Percentiles rank a stretch among this genome's conserved stretches.
Conservation (phyloP, 192 early-diverging fungal genomes). For the Podila clonocystis region DNA sequence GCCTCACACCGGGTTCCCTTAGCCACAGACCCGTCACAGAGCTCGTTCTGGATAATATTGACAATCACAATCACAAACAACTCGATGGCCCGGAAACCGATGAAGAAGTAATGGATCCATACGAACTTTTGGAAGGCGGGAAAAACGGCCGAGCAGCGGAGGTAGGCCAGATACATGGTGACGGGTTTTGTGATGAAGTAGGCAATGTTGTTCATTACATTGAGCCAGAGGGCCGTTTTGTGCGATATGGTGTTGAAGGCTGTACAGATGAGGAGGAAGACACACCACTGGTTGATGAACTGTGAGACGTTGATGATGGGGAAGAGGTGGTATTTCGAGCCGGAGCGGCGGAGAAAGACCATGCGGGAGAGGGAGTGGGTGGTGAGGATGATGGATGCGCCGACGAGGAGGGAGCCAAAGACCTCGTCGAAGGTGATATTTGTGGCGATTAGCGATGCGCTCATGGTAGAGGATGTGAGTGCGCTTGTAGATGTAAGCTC, state of each 20-base stretch:
- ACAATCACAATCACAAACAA: conserved; percentile 38
- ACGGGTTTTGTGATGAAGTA: conserved; percentile 51
- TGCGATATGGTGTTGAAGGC: conserved; percentile 17
- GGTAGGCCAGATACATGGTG: conserved; percentile 51
- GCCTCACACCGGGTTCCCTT: conserved; percentile 24
- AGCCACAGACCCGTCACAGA: conserved; percentile 38
- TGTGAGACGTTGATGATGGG: conserved; percentile 52
- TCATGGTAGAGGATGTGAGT: background rate
- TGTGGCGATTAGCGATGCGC: conserved; percentile 29
- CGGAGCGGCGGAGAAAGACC: conserved; percentile 34
- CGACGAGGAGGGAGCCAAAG: conserved; percentile 41
- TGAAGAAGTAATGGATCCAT: conserved; percentile 37
- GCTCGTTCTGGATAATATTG: conserved; percentile 37
- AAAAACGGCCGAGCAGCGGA: conserved; percentile 41
- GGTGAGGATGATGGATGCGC: conserved; percentile 42
- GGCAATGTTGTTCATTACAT: conserved; percentile 50
- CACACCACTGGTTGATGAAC: conserved; percentile 40
- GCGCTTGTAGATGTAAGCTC: background rate
- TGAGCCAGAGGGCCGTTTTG: conserved; percentile 26
- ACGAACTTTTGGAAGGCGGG: conserved; percentile 23
- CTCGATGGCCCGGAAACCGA: conserved; percentile 34
- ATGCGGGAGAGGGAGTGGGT: conserved; percentile 46
- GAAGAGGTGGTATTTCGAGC: conserved; percentile 49
- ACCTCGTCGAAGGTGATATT: conserved; percentile 25
- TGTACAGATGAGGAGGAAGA: conserved; percentile 42